phyloP scores from a whole-genome alignment of 305 asterid genomes.

The Rubia balearica region DNA sequence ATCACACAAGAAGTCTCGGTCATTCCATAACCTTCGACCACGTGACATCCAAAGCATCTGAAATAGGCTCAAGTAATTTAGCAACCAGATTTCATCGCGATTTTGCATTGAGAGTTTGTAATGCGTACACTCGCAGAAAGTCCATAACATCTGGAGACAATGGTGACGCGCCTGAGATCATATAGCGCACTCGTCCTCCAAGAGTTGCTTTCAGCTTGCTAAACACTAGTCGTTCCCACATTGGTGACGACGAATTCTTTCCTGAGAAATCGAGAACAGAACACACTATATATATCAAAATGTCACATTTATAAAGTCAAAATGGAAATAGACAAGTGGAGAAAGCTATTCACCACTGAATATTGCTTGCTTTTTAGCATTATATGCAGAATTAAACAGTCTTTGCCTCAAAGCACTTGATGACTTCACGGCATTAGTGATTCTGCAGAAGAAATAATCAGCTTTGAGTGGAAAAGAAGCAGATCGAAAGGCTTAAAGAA shows the following conservation, averaged over 20 bases:
- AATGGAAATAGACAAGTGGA: background rate
- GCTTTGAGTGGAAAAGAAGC: conserved; percentile 3
- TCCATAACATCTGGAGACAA: conserved; percentile 70
- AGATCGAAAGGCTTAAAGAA: conserved; percentile 1
- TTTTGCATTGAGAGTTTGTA: background rate
- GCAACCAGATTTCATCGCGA: background rate
- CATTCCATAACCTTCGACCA: conserved; percentile 70
- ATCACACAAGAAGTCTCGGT: conserved; percentile 59
- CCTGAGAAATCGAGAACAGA: conserved; percentile 30
- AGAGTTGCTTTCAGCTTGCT: conserved; percentile 48
- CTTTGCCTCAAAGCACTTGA: conserved; percentile 50
- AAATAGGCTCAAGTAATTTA: background rate
- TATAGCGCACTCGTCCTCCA: conserved; percentile 62
- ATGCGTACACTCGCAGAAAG: conserved; percentile 57
- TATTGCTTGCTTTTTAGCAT: conserved; percentile 46
- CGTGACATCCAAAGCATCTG: conserved; percentile 62
- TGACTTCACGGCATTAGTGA: conserved; percentile 37
- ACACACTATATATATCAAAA: background rate
- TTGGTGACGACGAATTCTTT: conserved; percentile 37
- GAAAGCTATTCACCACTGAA: conserved; percentile 27
- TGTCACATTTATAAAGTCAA: background rate
- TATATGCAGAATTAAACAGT: conserved; percentile 51
- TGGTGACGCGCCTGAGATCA: conserved; percentile 71
- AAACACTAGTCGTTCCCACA: conserved; percentile 68
- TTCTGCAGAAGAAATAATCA: conserved; percentile 27